These are phyloP conservation scores for Globisporangium iwayamae DNA, from an alignment of 352 stramenopile species.

Conservation along the genomic window DNA sequence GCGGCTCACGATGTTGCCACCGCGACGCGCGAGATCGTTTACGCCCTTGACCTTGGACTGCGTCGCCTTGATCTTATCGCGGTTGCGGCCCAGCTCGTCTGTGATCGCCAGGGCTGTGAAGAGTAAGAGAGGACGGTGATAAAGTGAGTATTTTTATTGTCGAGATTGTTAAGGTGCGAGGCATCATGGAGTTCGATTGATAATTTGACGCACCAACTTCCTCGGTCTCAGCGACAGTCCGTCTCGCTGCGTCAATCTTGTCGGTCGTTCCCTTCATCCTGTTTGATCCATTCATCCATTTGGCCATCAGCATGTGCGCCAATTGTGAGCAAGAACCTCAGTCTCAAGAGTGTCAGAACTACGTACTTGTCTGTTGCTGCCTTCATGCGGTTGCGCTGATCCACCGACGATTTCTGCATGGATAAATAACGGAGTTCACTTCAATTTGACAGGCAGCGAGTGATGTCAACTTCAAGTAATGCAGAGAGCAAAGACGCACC, in stretches of 20 bases:
- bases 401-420: constrained; percentile 47
- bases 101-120: constrained; percentile 68
- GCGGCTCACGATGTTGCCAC: constrained; percentile 78
- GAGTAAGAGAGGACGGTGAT: background rate
- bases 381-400: constrained; percentile 77
- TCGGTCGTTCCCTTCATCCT: constrained; percentile 86
- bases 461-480: background rate
- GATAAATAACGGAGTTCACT: background rate
- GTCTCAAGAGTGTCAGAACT: background rate
- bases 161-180: background rate
- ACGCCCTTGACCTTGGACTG: constrained; percentile 82
- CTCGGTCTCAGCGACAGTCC: constrained; percentile 82
- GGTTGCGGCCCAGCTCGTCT: constrained; percentile 78
- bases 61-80: constrained; percentile 82
- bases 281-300: background rate
- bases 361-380: constrained; percentile 78
- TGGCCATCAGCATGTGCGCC: no score
- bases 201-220: constrained; percentile 62
- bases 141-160: no score
- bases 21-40: constrained; percentile 80
- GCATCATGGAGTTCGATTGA: background rate
- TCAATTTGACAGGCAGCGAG: background rate
- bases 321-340: no score
- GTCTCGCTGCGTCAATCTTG: constrained; percentile 69
- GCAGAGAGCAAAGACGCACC: constrained; percentile 19